Evolutionary conservation across 805 yeast genomes (phyloP), one percentile per base, ranked within the genome.

Genomic region (Wickerhamomyces ciferrii): DNA sequence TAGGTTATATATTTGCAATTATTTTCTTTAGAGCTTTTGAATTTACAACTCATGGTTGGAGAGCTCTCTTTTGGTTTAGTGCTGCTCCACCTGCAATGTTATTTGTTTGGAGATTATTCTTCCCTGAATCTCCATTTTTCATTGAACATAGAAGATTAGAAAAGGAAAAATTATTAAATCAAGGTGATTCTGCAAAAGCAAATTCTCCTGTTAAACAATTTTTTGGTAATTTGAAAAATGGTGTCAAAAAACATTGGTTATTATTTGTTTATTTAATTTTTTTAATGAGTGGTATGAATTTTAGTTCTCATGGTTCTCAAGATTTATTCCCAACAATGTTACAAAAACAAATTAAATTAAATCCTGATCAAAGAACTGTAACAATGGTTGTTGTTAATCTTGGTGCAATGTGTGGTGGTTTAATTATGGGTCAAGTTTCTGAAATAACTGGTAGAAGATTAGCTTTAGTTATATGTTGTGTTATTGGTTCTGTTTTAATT

Each of bases 251-350:
- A 23, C 79, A 84, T 60, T 84, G 89, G 90, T 70, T 83, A 43
- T 66, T 78, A 50, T 68, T 79, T 50, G 56, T 76, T 40, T 84
- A 81, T 62, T 63, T 78, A 52, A 75, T 85, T 36, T 58, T 84
- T 13, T 65, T 82, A 60, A 76, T 83, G 83, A 74, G 85, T 18
- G 86, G 84, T 18, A 79, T 82, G 71, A 84, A 83, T 64, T 84
- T 83, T 67, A 74, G 77, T 67, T 76, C 87, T 9, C 92, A 84
- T 54, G 88, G 87, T 1, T 78, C 88, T 6, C 90, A 84, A 65
- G 92, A 84, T 61, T 66, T 84, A 58, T 81, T 75, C 62, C 87
- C 89, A 35, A 81, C 87, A 1, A 68, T 81, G 66, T 66, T 84
- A 43, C 68, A 70, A 23, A 70, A 69, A 20, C 88, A 84, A 60